Conservation (phyloP, 2,329 filamentous ascomycete genomes). For the Xylariaceae sp. region DNA sequence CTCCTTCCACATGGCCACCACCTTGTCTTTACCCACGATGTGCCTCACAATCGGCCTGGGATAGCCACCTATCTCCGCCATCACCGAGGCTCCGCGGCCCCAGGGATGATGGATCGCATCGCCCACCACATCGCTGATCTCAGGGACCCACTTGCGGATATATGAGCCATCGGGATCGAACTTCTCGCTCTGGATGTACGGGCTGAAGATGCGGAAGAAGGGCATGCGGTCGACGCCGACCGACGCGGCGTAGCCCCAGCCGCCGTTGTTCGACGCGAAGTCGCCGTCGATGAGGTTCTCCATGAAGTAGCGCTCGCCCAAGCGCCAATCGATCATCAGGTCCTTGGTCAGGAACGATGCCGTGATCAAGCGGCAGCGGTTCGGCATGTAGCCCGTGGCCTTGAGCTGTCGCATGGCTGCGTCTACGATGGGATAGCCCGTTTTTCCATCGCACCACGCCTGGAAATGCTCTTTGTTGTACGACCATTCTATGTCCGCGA, state of each 20-base stretch:
- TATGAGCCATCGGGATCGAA: conserved; percentile 76
- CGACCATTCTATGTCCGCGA: conserved; percentile 77
- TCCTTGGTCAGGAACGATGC: conserved; percentile 79
- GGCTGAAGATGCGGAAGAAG: conserved; percentile 89
- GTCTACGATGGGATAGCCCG: conserved; percentile 79
- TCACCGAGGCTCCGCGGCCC: conserved; percentile 47
- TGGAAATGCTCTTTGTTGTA: conserved; percentile 64
- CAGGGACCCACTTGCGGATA: conserved; percentile 76
- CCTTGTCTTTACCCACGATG: conserved; percentile 67
- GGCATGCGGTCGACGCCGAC: conserved; percentile 75
- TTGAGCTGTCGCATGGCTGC: conserved; percentile 78
- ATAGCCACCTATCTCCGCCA: conserved; percentile 64
- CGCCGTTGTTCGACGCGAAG: conserved; percentile 70
- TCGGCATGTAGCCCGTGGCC: conserved; percentile 72
- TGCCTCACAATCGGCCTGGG: conserved; percentile 72
- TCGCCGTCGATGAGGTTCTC: conserved; percentile 73
- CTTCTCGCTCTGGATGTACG: conserved; percentile 75
- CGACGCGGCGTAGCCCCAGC: conserved; percentile 47
- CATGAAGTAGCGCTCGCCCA: conserved; percentile 80
- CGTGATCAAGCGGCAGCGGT: conserved; percentile 77
- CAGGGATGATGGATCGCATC: conserved; percentile 77
- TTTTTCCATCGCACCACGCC: conserved; percentile 68
- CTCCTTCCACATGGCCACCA: conserved; percentile 46
- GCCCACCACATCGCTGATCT: conserved; percentile 58
- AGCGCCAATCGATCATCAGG: conserved; percentile 75